These are phyloP conservation scores for Akanthomyces muscarius DNA, from an alignment of 2,329 filamentous ascomycete genomes.

Conservation along the genomic window DNA sequence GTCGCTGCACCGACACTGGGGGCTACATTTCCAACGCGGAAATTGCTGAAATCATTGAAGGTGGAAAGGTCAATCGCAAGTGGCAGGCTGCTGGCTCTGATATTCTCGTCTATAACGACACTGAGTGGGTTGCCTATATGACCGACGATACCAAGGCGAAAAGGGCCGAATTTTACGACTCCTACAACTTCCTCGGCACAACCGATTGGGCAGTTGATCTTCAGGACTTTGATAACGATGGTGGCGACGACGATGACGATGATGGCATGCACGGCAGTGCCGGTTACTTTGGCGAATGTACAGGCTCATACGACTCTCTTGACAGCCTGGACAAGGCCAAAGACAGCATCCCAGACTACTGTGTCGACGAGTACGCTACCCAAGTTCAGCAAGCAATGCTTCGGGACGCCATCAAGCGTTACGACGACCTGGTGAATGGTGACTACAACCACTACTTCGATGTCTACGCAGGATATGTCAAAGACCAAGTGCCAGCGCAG, in stretches of 20 bases:
- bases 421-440: conserved; percentile 8
- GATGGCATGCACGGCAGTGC: neutral
- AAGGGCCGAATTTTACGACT: conserved; percentile 3
- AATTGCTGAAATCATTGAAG: conserved; percentile 29
- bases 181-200: conserved; percentile 20
- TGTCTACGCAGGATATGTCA: conserved; percentile 16
- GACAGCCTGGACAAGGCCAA: conserved; percentile 4
- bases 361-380: conserved; percentile 12
- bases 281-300: neutral
- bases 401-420: conserved; percentile 7
- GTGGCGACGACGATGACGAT: neutral
- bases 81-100: conserved; percentile 7
- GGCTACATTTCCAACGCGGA: conserved; percentile 32
- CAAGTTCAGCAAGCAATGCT: conserved; percentile 13
- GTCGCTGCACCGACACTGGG: conserved; percentile 27
- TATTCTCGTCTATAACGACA: neutral
- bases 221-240: conserved; percentile 3
- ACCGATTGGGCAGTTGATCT: conserved; percentile 24
- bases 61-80: conserved; percentile 14
- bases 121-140: conserved; percentile 23
- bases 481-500: neutral
- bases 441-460: conserved; percentile 17
- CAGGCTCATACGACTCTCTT: neutral
- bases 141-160: conserved; percentile 15
- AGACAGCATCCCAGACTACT: conserved; percentile 9